Evolutionary conservation across 345 rosid genomes (phyloP).

Genomic region (Sonneratia alba): DNA sequence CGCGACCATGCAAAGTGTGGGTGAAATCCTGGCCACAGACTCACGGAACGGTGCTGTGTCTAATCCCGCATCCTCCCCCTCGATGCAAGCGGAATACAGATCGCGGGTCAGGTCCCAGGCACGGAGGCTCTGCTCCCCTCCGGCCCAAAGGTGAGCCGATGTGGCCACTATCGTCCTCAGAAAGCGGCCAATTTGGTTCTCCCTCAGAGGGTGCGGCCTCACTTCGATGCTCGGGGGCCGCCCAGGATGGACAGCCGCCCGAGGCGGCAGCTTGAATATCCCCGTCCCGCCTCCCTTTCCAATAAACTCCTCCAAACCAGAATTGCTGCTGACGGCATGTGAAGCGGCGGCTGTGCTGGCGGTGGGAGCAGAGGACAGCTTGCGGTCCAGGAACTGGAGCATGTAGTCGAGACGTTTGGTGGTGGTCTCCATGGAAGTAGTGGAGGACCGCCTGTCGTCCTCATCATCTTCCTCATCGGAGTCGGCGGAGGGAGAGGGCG

Average conservation of each 20-base stretch:
- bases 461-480: conserved; percentile 27
- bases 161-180: conserved; percentile 62
- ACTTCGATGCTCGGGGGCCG: conserved; percentile 76
- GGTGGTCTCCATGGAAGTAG: conserved; percentile 42
- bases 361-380: conserved; percentile 32
- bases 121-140: conserved; percentile 60
- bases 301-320: conserved; percentile 43
- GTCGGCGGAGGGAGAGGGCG: conserved; percentile 27
- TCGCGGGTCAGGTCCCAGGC: conserved; percentile 57
- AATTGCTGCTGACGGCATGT: conserved; percentile 1
- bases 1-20: conserved; percentile 60
- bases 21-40: conserved; percentile 36
- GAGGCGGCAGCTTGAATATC: conserved; percentile 54
- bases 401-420: conserved; percentile 74
- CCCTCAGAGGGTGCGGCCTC: conserved; percentile 80
- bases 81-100: conserved; percentile 36
- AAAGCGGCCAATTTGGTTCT: conserved; percentile 64
- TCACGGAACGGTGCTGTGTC: conserved; percentile 73
- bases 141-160: conserved; percentile 67
- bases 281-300: conserved; percentile 44
- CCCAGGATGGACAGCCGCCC: conserved; percentile 67
- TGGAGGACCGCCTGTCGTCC: conserved; percentile 24
- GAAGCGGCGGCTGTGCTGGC: conserved; percentile 13
- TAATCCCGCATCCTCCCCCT: conserved; percentile 41
- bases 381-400: conserved; percentile 83